Base-by-base conservation (phyloP, 768 basidiomycete species). In the Wakefieldia striispora region DNA sequence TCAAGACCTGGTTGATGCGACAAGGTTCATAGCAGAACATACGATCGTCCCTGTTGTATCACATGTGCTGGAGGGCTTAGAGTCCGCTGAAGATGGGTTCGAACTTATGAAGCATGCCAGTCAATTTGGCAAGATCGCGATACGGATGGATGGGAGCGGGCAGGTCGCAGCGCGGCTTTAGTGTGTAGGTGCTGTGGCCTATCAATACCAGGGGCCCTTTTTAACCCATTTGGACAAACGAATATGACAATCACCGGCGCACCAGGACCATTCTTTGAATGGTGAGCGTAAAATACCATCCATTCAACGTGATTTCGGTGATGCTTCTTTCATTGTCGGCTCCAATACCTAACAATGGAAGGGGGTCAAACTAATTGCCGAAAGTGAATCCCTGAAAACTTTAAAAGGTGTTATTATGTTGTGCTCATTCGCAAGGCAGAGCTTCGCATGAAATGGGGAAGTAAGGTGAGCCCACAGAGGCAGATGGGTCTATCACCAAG, bases 41-140 rank as follows among this genome's bases (percentile, higher is more conserved):
- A 74, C 71, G 40, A 83, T 94, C 49, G 71, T 80, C 1, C 90
- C 90, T 3, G 72, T 86, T 42, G 79, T 92, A 1, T 84, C 86
- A 8, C 75, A 81, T 53, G 77, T 90, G 23, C 62, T 91, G n/a
- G 72, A 82, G 37, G 87, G 87, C 3, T 72, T 92, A 45, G 78
- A 76, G 44, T 66, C 71, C 3, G 82, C 80, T 5, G 83, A 87
- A 56, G 69, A 84, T 50, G 91, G 88, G 3, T 92, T 92, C 62
- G 75, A 82, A 54, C 67, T 84, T 40, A 70, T 92, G 61, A 75
- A 77, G 51, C 69, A 66, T 4, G 86, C 84, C 14, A 73, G 76
- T 13, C 86, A 88, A 57, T 90, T 91, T 61, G 89, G 91, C 14
- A 91, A 91, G 67, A 79, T 91, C 24, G 81, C 90, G 31, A 67